phyloP scores from a whole-genome alignment of 257 asterid species.

The Penstemon eatonii region DNA sequence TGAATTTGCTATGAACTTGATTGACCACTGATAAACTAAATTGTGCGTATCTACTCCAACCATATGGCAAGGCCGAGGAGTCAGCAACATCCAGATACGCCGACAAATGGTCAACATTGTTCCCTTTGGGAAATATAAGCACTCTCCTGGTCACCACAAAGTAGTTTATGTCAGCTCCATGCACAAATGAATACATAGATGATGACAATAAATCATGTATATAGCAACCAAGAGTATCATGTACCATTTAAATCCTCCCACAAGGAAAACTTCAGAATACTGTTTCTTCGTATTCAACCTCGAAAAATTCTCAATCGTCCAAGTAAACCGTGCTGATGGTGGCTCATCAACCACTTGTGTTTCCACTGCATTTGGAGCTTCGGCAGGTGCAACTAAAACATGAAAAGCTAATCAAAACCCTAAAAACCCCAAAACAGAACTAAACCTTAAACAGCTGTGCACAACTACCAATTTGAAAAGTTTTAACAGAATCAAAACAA shows the following conservation, averaged over 20 bases:
- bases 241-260: constrained; percentile 72
- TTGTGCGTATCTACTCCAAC: constrained; percentile 89
- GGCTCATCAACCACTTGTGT: constrained; percentile 57
- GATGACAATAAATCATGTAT: constrained; percentile 8
- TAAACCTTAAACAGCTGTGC: not conserved
- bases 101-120: constrained; percentile 77
- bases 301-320: constrained; percentile 63
- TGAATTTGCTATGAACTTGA: constrained; percentile 64
- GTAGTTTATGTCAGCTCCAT: constrained; percentile 35
- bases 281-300: constrained; percentile 61
- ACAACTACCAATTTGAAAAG: not conserved
- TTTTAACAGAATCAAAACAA: constrained; percentile 7
- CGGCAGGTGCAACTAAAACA: constrained; percentile 49
- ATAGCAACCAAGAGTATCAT: not conserved
- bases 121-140: constrained; percentile 83
- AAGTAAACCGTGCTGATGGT: constrained; percentile 63
- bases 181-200: constrained; percentile 7
- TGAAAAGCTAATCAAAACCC: constrained; percentile 14
- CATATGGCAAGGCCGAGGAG: constrained; percentile 64
- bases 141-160: constrained; percentile 63
- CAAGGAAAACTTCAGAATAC: constrained; percentile 58
- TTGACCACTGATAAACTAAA: constrained; percentile 72
- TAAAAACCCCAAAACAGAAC: constrained; percentile 11
- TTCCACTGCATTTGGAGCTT: constrained; percentile 47
- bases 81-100: constrained; percentile 90